Percentiles rank a stretch among this genome's conserved stretches.
Evolutionary conservation across 2,329 filamentous ascomycete species (phyloP).

Genomic region (Monosporascus sp.): DNA sequence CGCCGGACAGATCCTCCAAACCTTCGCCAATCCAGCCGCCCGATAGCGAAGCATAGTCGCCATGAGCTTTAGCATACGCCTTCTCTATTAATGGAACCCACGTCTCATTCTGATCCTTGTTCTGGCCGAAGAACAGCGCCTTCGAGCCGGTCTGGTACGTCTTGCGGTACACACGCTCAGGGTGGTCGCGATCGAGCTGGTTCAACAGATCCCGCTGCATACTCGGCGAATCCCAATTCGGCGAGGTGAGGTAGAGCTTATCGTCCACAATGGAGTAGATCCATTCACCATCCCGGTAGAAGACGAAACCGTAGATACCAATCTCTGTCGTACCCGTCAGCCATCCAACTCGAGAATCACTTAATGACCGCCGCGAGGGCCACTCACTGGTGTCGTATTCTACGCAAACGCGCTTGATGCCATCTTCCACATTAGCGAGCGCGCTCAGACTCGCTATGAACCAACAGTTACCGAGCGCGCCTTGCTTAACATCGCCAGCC

Average conservation of each 20-base stretch:
- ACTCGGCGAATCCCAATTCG: conserved; percentile 74
- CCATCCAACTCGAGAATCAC: conserved; percentile 2
- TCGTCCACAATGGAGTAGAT: conserved; percentile 89
- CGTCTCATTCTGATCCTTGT: conserved; percentile 70
- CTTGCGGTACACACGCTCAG: conserved; percentile 65
- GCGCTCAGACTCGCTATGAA: conserved; percentile 74
- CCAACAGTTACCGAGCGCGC: conserved; percentile 76
- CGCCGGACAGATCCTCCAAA: conserved; percentile 58
- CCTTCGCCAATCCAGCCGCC: conserved; percentile 65
- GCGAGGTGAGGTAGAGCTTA: conserved; percentile 78
- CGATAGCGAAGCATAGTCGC: conserved; percentile 66
- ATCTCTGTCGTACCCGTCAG: conserved; percentile 51
- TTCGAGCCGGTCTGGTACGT: conserved; percentile 71
- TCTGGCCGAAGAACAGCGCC: conserved; percentile 74
- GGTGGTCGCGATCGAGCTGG: conserved; percentile 68
- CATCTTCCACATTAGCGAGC: conserved; percentile 64
- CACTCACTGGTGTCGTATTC: conserved; percentile 58
- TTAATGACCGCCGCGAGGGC: neutral
- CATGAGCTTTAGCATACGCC: conserved; percentile 79
- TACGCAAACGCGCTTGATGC: conserved; percentile 71
- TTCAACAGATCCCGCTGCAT: conserved; percentile 70
- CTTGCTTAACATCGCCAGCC: conserved; percentile 73
- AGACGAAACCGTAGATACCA: conserved; percentile 86
- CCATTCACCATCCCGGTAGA: conserved; percentile 86
- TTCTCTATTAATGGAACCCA: conserved; percentile 80